Base-by-base conservation (phyloP, 108 stramenopile genomes). In the Stephanodiscus minutulus region DNA sequence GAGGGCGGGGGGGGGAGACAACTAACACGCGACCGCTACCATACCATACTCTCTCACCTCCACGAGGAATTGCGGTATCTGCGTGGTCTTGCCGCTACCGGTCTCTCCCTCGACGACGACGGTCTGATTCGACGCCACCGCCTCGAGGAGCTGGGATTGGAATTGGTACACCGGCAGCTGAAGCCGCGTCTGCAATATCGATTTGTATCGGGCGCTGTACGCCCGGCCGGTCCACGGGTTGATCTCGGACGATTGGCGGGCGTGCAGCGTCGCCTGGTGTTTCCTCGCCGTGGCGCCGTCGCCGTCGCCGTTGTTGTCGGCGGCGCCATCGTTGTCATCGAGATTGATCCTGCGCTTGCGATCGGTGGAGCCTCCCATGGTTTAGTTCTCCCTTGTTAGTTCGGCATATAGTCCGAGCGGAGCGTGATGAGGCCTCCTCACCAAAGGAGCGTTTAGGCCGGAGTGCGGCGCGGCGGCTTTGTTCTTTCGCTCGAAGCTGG, bases 71-170 rank as follows among this genome's bases (percentile, higher is more conserved):
- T 99, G 98, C 1, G 98, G 99, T 72, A 98, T 97, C 78, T 92
- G 94, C 2, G 93, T 96, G 0, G 95, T 97, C 72, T 97, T 98
- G n/a, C 97, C 97, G 6, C 83, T 83, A 28, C 99, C 99, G 27
- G 99, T 99, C 72, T 98, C 97, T 61, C 98, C 99, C 74, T 98
- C 98, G 8, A 98, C 89, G 8, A 99, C 94, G 6, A 98, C 88
- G 28, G 93, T 86, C 82, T 97, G 97, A 73, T 96, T 95, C 9
- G 86, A 78, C n/a, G 75, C 46, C 37, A 99, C 91, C 41, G 94
- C 86, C n/a, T 91, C 72, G 21, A 96, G 61, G 3, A 99, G 83
- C 18, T 96, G 67, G 0, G 97, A 93, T 71, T 94, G 84, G 87
- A 98, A 99, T 64, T 91, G 81, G 68, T 96, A 98, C 28, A 99